phyloP scores from a whole-genome alignment of 176 grass and related monocot species.

The Aegilops longissima region DNA sequence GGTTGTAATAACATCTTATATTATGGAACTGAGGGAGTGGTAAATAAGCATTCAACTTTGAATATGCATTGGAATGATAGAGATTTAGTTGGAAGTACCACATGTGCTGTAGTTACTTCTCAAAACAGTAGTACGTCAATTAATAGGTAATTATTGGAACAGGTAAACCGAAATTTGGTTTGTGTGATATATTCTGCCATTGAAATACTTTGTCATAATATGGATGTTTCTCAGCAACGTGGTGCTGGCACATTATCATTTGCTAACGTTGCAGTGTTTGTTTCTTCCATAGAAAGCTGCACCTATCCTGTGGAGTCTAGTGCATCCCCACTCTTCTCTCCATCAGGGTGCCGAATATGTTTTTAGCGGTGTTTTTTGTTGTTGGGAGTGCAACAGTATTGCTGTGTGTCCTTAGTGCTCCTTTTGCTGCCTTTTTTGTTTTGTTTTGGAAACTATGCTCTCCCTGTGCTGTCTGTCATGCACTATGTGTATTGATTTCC shows the following conservation, averaged over 20 bases:
- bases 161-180: neutral
- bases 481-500: too few species aligned
- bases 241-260: neutral
- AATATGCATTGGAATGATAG: neutral
- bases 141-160: neutral
- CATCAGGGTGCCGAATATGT: neutral
- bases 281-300: neutral
- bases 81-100: slow-evolving; percentile 8
- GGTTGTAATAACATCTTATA: too few species aligned
- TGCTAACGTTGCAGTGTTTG: neutral
- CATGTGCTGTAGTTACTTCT: neutral
- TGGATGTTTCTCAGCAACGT: neutral
- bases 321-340: slow-evolving; percentile 7
- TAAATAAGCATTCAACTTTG: too few species aligned
- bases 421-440: neutral
- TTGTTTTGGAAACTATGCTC: too few species aligned
- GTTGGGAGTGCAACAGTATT: neutral
- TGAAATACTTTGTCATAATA: neutral
- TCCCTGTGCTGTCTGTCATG: too few species aligned
- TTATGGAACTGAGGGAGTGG: too few species aligned
- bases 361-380: neutral
- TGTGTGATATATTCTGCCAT: neutral
- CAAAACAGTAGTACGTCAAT: neutral
- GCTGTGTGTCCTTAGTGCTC: neutral
- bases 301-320: neutral